phyloP scores from a whole-genome alignment of 2,329 filamentous ascomycete genomes.

The Fusarium anguioides region DNA sequence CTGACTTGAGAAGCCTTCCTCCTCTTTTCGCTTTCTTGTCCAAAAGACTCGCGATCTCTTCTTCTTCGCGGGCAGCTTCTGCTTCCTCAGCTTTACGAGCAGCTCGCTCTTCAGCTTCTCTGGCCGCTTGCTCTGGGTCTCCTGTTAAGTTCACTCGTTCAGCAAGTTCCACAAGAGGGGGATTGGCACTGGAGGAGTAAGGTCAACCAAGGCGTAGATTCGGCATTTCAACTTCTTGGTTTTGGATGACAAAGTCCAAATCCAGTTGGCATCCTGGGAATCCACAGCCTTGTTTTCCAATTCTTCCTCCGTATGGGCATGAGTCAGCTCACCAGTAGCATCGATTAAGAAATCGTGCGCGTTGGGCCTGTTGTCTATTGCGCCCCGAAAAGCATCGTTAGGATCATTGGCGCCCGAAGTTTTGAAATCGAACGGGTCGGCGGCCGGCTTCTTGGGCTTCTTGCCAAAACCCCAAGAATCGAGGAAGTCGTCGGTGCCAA shows the following conservation, averaged over 20 bases:
- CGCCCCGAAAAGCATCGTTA: slow-evolving; percentile 55
- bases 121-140: slow-evolving; percentile 45
- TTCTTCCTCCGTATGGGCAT: slow-evolving; percentile 57
- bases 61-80: slow-evolving; percentile 43
- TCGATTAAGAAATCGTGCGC: slow-evolving; percentile 58
- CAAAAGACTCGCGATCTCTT: slow-evolving; percentile 53
- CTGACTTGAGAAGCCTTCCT: slow-evolving; percentile 37
- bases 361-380: slow-evolving; percentile 55
- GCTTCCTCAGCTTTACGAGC: slow-evolving; percentile 40
- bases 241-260: slow-evolving; percentile 54
- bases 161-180: slow-evolving; percentile 59
- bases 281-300: slow-evolving; percentile 57
- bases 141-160: slow-evolving; percentile 51
- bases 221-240: slow-evolving; percentile 59
- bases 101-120: slow-evolving; percentile 42
- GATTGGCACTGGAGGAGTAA: slow-evolving; percentile 60
- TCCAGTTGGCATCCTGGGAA: slow-evolving; percentile 59
- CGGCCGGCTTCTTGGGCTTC: slow-evolving; percentile 55
- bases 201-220: slow-evolving; percentile 53
- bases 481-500: slow-evolving; percentile 64
- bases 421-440: slow-evolving; percentile 50
- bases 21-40: slow-evolving; percentile 53
- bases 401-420: slow-evolving; percentile 58
- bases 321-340: slow-evolving; percentile 58
- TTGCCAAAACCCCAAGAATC: slow-evolving; percentile 67